Evolutionary conservation across 2,329 filamentous ascomycete genomes (phyloP).

Genomic region (Xylariaceae sp.): DNA sequence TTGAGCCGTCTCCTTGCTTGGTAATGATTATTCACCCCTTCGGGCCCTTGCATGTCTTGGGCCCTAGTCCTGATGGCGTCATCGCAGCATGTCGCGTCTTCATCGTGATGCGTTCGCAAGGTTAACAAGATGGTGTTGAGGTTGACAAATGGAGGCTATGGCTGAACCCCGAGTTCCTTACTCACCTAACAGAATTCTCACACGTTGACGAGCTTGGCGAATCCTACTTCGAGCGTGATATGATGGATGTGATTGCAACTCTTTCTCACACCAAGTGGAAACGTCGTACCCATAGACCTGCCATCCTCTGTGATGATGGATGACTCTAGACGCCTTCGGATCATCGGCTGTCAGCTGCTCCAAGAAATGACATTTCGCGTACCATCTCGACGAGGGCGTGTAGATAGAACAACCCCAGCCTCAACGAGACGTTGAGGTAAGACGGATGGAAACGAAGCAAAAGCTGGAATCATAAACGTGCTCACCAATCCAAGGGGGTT

Average conservation of each 20-base stretch:
- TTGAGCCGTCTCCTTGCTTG: neutral
- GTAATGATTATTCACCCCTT: neutral
- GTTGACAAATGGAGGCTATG: neutral
- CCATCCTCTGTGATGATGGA: constrained; percentile 10
- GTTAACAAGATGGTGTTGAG: neutral
- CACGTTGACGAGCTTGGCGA: constrained; percentile 2
- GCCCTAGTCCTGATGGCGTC: neutral
- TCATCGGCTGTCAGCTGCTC: constrained; percentile 10
- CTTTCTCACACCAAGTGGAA: constrained; percentile 5
- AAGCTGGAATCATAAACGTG: constrained; percentile 3
- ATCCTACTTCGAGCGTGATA: constrained; percentile 3
- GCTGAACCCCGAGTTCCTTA: neutral
- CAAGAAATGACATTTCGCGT: neutral
- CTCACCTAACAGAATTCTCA: neutral
- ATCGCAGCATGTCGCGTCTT: neutral
- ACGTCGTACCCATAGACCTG: neutral
- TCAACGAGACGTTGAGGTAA: neutral
- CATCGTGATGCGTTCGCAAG: neutral
- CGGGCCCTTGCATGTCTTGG: neutral
- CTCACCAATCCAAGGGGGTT: neutral
- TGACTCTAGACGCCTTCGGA: neutral
- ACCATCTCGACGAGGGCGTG: constrained; percentile 11
- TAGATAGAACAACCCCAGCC: constrained; percentile 19
- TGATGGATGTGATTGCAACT: neutral
- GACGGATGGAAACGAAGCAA: constrained; percentile 8